Evolutionary conservation across 2,329 filamentous ascomycete species (phyloP), one percentile per base, ranked within the genome.

Genomic region (Mycogone perniciosa): DNA sequence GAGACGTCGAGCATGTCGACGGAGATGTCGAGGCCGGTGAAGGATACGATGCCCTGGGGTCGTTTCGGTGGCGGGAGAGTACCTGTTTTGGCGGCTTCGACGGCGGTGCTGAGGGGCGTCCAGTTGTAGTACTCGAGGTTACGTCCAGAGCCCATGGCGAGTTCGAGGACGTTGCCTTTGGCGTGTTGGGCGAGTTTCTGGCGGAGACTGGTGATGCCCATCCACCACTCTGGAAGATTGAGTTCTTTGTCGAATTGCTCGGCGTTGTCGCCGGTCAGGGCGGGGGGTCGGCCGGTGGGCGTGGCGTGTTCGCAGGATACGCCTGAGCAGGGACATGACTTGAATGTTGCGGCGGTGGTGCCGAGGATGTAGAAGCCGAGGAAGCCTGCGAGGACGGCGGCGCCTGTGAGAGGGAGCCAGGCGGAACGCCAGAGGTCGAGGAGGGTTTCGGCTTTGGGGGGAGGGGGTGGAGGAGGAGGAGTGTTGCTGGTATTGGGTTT

Each of bases 21-120:
- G 9, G 78, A 81, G 46, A 83, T 80, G 58, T 85, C 82, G 8
- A 85, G 67, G 29, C 80, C 82, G 1, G 82, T 85, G 57, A 81
- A 84, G 47, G 77, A 80, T 3, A 72, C 66, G 8, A 85, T 64
- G 8, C 66, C 66, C 8, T 41, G 50, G 13, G 42, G 47, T 10
- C 56, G 48, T 34, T 48, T 47, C n/a, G 46, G 41, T 9, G 44
- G 29, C 4, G 48, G 48, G 48, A 57, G 2, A 55, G 62, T 46
- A 51, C 34, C 50, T 20, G 53, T 46, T 4, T 46, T 48, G 13
- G 50, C 53, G 7, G 50, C 51, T 8, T 53, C 55, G 20, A 56
- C 57, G 7, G 55, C 56, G 3, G 59, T 58, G 27, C 61, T 63
- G 8, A 76, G 60, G 10, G 66, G 65, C 13, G 68, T 70, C 80